These are phyloP conservation scores for Terfezia boudieri DNA, from an alignment of 495 filamentous ascomycete genomes.

Conservation along the genomic window DNA sequence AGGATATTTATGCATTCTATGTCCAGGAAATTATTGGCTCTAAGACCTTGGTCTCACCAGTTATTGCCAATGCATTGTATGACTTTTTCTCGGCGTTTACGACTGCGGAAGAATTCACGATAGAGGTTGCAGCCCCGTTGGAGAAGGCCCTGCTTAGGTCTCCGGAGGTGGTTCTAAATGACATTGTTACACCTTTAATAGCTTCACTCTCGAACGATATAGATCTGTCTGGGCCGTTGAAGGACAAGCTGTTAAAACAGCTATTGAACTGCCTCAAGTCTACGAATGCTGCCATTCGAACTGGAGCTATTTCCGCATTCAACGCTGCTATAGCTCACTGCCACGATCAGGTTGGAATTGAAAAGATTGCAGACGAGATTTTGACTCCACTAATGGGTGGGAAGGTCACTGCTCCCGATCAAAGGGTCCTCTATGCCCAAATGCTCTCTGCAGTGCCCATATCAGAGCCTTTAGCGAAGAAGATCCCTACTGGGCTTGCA, in stretches of 20 bases:
- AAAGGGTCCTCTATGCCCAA: constrained; percentile 54
- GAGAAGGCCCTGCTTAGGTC: constrained; percentile 76
- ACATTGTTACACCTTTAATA: constrained; percentile 48
- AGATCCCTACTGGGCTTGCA: constrained; percentile 42
- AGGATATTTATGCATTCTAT: constrained; percentile 56
- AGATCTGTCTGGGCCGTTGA: constrained; percentile 54
- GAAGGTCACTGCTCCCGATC: constrained; percentile 61
- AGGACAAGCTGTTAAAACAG: constrained; percentile 53
- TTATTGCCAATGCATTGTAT: constrained; percentile 48
- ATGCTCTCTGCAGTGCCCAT: constrained; percentile 44
- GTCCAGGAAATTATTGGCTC: constrained; percentile 67
- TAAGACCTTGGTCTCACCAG: constrained; percentile 40
- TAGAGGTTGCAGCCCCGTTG: constrained; percentile 53
- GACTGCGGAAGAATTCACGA: constrained; percentile 48
- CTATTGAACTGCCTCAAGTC: constrained; percentile 76
- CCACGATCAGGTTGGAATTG: constrained; percentile 31
- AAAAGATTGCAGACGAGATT: constrained; percentile 52
- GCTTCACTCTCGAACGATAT: constrained; percentile 40
- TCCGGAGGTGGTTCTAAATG: constrained; percentile 68
- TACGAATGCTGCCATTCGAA: constrained; percentile 51
- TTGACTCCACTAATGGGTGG: constrained; percentile 51
- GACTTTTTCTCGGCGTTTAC: constrained; percentile 68
- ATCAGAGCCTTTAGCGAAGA: constrained; percentile 33
- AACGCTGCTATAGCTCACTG: constrained; percentile 33
- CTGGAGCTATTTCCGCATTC: constrained; percentile 53